A percentile compares a stretch with the other conserved stretches of the same genome.
phyloP scores from a whole-genome alignment of 306 rosid genomes.

The Prunus persica region DNA sequence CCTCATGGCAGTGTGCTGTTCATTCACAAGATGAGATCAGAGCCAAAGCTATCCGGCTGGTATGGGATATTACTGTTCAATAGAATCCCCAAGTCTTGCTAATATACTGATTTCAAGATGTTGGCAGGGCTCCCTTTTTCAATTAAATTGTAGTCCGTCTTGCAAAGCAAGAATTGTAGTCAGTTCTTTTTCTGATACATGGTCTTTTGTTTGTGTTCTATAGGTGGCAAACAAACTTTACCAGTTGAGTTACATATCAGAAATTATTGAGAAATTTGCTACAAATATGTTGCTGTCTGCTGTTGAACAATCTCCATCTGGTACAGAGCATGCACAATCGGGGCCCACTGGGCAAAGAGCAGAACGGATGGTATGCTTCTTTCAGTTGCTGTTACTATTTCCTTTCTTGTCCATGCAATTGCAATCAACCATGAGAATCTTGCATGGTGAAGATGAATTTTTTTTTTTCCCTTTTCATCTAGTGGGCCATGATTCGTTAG shows the following conservation, averaged over 20 bases:
- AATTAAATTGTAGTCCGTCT: conserved; percentile 1
- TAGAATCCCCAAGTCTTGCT: background rate
- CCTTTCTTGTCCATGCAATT: background rate
- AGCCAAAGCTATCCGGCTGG: conserved; percentile 97
- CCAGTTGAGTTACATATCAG: conserved; percentile 76
- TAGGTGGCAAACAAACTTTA: conserved; percentile 97
- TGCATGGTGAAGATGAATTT: background rate
- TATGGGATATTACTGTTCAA: conserved; percentile 28
- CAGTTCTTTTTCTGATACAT: conserved; percentile 2
- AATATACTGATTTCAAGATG: conserved; percentile 6
- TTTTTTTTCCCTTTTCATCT: background rate
- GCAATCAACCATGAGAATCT: conserved; percentile 3
- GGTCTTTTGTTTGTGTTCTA: conserved; percentile 18
- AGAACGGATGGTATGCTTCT: conserved; percentile 44
- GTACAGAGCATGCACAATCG: conserved; percentile 47
- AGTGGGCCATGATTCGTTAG: background rate
- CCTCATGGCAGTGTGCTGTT: conserved; percentile 75
- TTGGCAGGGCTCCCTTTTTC: conserved; percentile 11
- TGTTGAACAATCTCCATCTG: conserved; percentile 46
- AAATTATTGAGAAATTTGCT: conserved; percentile 74
- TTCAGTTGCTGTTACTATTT: background rate
- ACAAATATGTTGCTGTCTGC: conserved; percentile 73
- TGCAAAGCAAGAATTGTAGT: conserved; percentile 7
- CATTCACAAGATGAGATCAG: conserved; percentile 95
- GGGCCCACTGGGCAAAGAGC: conserved; percentile 47